Evolutionary conservation across 176 grass and related monocot genomes (phyloP).

Genomic region (Oryza punctata): DNA sequence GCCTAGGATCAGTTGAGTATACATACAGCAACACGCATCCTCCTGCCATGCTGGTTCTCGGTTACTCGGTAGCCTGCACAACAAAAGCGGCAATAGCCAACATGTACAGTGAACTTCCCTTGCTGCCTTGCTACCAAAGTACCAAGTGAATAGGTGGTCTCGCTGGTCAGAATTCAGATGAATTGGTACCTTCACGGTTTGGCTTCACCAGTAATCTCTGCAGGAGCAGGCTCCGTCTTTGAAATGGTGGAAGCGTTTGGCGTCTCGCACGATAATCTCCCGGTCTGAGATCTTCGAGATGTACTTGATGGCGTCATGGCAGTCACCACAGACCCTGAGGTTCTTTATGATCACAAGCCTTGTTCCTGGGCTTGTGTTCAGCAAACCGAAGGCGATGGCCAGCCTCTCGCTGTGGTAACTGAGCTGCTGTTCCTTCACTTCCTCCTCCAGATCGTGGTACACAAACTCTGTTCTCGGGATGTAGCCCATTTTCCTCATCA

Average conservation of each 20-base stretch:
- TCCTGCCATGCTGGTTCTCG: background rate
- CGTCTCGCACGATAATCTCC: constrained; percentile 61
- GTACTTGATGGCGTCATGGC: constrained; percentile 61
- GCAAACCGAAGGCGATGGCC: constrained; percentile 60
- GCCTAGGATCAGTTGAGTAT: background rate
- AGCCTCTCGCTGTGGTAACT: constrained; percentile 61
- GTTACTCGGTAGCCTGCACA: background rate
- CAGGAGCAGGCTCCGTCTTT: constrained; percentile 58
- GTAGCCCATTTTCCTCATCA: constrained; percentile 62
- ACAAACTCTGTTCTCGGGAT: constrained; percentile 62
- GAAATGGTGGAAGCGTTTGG: constrained; percentile 69
- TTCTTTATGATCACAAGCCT: constrained; percentile 72
- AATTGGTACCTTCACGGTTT: background rate
- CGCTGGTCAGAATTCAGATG: background rate
- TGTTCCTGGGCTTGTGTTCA: constrained; percentile 56
- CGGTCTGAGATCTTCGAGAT: constrained; percentile 37
- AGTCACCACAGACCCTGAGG: constrained; percentile 57
- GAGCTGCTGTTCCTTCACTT: constrained; percentile 61
- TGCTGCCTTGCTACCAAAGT: background rate
- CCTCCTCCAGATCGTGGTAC: constrained; percentile 67
- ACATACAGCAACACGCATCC: background rate
- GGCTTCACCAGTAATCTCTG: constrained; percentile 60
- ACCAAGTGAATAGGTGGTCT: background rate
- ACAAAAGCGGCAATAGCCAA: background rate
- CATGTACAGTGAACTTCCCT: background rate